phyloP scores from a whole-genome alignment of 1,139 yeast species.

The Blastobotrys petasosporus region DNA sequence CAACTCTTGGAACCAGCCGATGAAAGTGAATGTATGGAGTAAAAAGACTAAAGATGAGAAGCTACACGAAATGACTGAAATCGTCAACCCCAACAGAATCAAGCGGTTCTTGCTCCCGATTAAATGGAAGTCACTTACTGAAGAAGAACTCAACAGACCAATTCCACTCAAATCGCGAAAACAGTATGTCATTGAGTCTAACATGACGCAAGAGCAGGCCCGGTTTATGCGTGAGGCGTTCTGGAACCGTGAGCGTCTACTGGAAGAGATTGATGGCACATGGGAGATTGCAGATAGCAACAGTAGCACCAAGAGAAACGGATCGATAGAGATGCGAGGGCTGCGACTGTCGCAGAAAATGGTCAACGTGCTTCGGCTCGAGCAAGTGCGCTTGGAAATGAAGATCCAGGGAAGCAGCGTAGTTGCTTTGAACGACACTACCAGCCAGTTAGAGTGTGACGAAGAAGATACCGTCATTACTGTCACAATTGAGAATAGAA shows the following conservation, averaged over 20 bases:
- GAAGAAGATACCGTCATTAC: conserved; percentile 23
- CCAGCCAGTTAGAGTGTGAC: conserved; percentile 19
- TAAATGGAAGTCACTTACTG: conserved; percentile 44
- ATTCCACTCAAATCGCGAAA: conserved; percentile 66
- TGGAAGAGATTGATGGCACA: conserved; percentile 52
- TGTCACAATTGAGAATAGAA: conserved; percentile 23
- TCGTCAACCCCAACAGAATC: conserved; percentile 47
- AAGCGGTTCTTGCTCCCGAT: conserved; percentile 66
- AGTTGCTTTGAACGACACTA: conserved; percentile 13
- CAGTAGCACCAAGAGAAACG: conserved; percentile 35
- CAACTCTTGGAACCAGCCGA: conserved; percentile 52
- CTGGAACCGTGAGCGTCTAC: conserved; percentile 70
- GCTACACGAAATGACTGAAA: conserved; percentile 22
- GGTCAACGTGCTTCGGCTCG: conserved; percentile 42
- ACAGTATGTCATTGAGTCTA: conserved; percentile 65
- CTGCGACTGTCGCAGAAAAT: conserved; percentile 49
- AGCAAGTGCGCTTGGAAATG: conserved; percentile 40
- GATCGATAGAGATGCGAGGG: conserved; percentile 60
- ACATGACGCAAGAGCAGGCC: conserved; percentile 50
- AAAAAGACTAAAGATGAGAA: conserved; percentile 29
- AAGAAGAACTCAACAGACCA: conserved; percentile 42
- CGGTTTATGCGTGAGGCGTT: conserved; percentile 52
- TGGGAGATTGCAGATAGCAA: conserved; percentile 44
- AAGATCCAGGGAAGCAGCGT: conserved; percentile 6
- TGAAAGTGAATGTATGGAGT: conserved; percentile 35